Conservation (phyloP, 2,329 filamentous ascomycete genomes). For the Hymenoscyphus linearis region DNA sequence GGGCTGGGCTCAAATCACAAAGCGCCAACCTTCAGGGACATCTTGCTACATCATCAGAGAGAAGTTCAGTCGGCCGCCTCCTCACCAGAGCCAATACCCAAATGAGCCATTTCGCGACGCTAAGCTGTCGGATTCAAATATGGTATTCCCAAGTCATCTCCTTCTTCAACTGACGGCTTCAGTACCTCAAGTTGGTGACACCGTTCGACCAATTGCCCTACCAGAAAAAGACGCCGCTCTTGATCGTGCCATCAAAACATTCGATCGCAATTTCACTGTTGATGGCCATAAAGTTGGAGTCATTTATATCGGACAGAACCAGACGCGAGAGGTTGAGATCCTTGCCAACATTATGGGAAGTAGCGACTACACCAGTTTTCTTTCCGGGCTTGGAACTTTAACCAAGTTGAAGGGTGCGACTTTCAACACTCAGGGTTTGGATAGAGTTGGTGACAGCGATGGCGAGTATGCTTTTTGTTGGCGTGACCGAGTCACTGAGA, state of each 20-base stretch:
- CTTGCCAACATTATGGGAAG: constrained; percentile 83
- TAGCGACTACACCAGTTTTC: constrained; percentile 79
- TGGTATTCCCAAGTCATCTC: constrained; percentile 67
- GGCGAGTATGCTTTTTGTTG: constrained; percentile 88
- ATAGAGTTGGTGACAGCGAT: constrained; percentile 70
- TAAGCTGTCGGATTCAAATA: constrained; percentile 48
- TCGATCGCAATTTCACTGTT: constrained; percentile 84
- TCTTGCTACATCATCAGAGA: constrained; percentile 49
- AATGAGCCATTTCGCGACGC: constrained; percentile 46
- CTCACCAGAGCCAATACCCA: constrained; percentile 47
- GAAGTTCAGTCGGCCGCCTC: constrained; percentile 52
- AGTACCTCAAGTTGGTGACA: constrained; percentile 50
- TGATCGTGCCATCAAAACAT: constrained; percentile 65
- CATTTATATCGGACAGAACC: constrained; percentile 84
- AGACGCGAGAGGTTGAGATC: constrained; percentile 77
- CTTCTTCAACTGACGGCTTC: constrained; percentile 65
- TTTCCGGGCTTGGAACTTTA: constrained; percentile 75
- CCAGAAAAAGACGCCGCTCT: constrained; percentile 50
- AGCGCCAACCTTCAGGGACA: constrained; percentile 65
- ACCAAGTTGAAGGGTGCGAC: constrained; percentile 75
- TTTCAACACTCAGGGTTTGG: constrained; percentile 91
- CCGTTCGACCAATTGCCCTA: constrained; percentile 66
- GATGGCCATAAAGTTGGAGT: constrained; percentile 95
- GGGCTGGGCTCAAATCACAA: constrained; percentile 66
- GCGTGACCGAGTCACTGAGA: constrained; percentile 90